These are phyloP conservation scores for Lactifluus piperatus DNA, from an alignment of 768 basidiomycete genomes.

Conservation along the genomic window DNA sequence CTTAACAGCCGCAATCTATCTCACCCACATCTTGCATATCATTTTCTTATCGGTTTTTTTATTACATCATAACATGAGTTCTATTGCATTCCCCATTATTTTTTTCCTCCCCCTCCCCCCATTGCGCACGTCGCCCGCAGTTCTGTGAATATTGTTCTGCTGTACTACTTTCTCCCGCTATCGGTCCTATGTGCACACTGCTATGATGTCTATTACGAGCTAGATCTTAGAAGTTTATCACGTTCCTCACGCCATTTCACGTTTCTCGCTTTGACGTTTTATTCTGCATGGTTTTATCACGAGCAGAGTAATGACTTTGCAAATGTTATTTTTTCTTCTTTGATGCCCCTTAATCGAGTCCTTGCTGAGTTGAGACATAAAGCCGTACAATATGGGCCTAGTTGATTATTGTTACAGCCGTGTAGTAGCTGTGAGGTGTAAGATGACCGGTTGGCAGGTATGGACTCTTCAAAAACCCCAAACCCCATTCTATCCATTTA, in stretches of 20 bases:
- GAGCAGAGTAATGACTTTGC: not conserved
- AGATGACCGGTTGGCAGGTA: too few species aligned
- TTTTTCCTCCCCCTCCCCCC: not conserved
- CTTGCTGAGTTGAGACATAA: too few species aligned
- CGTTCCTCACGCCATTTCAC: not conserved
- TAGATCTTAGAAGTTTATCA: not conserved
- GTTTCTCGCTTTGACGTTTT: not conserved
- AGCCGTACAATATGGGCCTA: too few species aligned
- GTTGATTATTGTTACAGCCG: too few species aligned
- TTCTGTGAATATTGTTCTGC: not conserved
- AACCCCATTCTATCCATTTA: too few species aligned
- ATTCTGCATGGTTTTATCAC: not conserved
- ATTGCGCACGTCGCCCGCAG: not conserved
- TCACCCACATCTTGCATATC: not conserved
- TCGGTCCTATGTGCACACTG: not conserved
- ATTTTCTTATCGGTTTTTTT: constrained; percentile 6
- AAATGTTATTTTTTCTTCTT: not conserved
- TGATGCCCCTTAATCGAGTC: too few species aligned
- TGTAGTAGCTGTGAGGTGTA: too few species aligned
- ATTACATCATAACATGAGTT: constrained; percentile 6
- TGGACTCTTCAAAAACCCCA: too few species aligned
- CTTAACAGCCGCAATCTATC: not conserved
- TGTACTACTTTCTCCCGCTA: constrained; percentile 7
- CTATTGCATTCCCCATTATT: constrained; percentile 1
- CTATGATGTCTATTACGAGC: constrained; percentile 7